phyloP scores from a whole-genome alignment of 192 early-diverging fungal species.

The Backusella westeae region DNA sequence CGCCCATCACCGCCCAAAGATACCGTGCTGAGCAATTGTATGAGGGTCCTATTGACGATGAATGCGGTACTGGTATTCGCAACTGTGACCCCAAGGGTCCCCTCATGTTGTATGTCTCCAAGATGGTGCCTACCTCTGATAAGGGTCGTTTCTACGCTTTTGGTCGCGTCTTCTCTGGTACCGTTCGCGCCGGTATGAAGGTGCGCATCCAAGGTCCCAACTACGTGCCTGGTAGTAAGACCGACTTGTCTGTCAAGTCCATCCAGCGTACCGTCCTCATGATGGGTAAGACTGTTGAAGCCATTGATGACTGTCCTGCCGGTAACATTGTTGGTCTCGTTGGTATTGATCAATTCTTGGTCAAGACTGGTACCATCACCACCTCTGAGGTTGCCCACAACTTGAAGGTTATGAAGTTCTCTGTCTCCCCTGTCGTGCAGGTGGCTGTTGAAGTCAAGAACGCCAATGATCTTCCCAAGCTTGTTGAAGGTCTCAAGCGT shows the following conservation, averaged over 20 bases:
- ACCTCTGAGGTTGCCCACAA: slow-evolving; percentile 94
- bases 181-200: slow-evolving; percentile 92
- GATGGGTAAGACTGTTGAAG: slow-evolving; percentile 98
- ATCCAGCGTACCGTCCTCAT: slow-evolving; percentile 97
- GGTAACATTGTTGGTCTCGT: slow-evolving; percentile 99
- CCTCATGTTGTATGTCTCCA: slow-evolving; percentile 98
- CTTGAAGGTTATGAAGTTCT: slow-evolving; percentile 99
- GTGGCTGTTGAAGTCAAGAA: slow-evolving; percentile 97
- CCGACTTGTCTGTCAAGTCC: slow-evolving; percentile 90
- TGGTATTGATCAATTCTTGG: slow-evolving; percentile 98
- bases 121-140: slow-evolving; percentile 98
- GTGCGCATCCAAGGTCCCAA: slow-evolving; percentile 98
- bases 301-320: slow-evolving; percentile 97
- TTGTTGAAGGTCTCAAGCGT: slow-evolving; percentile 99
- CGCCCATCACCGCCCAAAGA: slow-evolving; percentile 86
- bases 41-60: slow-evolving; percentile 94
- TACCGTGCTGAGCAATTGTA: slow-evolving; percentile 94
- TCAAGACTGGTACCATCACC: slow-evolving; percentile 98
- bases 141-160: slow-evolving; percentile 99
- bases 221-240: slow-evolving; percentile 86
- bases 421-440: slow-evolving; percentile 95
- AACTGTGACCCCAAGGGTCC: slow-evolving; percentile 91
- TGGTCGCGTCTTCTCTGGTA: slow-evolving; percentile 99
- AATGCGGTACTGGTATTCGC: slow-evolving; percentile 83
- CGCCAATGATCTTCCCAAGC: slow-evolving; percentile 97